Base-by-base conservation (phyloP, 768 basidiomycete genomes). In the Pholiota conissans region DNA sequence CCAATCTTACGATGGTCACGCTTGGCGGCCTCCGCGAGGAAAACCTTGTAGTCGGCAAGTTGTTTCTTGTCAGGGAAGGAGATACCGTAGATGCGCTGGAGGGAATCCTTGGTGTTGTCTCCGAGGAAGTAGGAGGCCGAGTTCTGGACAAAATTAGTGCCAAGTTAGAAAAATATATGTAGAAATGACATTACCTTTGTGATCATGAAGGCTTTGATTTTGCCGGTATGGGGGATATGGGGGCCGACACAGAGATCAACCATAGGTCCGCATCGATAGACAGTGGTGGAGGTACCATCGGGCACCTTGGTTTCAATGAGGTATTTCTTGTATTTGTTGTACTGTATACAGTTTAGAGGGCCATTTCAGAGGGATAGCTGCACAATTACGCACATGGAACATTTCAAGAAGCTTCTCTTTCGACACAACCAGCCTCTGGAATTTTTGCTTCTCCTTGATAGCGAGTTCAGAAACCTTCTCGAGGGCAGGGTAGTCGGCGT, bases 61-160 rank as follows among this genome's bases (percentile, higher is more conserved):
- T 96, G 93, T 71, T 97, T 96, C 75, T 91, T 91, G 76, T 98
- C 97, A 0, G 97, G 97, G 85, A 98, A 99, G 0, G 95, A 97
- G 71, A 99, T 93, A 58, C 97, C 97, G 71, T 98, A 99, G 62
- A 99, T 85, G 32, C 97, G 90, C 69, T 98, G 97, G 28, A 99
- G 80, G 1, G 92, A 91, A 65, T 98, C 97, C 71, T 97, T 97
- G 66, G 82, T 89, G 24, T 89, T 76, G 67, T 98, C 94, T 26
- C 94, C 96, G 22, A 98, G 84, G 86, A 98, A 99, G 76, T 98
- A 99, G 6, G 94, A 98, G 0, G 97, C 91, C 18, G 97, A 99
- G 76, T 91, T 98, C 92, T 95, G 28, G n/a, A n/a, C n/a, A n/a
- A n/a, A n/a, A n/a, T n/a, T 40, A 39, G 42, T 22, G 42, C 42